Conservation (phyloP, 1,139 yeast species). For the Kodamaea alishanica region DNA sequence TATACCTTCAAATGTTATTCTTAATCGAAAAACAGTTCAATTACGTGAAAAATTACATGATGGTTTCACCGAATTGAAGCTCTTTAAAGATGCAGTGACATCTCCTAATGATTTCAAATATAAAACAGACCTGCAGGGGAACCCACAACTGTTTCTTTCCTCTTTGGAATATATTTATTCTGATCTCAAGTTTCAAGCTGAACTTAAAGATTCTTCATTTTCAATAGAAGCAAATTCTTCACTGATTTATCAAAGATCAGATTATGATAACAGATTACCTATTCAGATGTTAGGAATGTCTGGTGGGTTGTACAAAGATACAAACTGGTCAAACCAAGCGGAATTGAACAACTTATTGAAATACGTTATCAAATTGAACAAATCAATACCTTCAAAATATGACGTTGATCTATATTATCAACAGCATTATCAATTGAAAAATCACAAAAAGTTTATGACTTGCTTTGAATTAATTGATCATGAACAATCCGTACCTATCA, state of each 20-base stretch:
- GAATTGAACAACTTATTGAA: conserved; percentile 30
- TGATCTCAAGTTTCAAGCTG: conserved; percentile 59
- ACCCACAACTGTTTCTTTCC: conserved; percentile 35
- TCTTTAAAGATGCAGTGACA: conserved; percentile 5
- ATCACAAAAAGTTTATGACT: conserved; percentile 21
- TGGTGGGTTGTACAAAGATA: conserved; percentile 8
- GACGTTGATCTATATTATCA: conserved; percentile 16
- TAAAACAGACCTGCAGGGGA: conserved; percentile 1
- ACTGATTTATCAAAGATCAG: conserved; percentile 6
- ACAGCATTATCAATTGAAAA: conserved; percentile 7
- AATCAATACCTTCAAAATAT: conserved; percentile 9
- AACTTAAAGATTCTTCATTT: conserved; percentile 27
- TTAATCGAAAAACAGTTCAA: conserved; percentile 47
- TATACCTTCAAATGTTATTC: conserved; percentile 52
- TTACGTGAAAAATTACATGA: conserved; percentile 47
- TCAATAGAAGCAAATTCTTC: conserved; percentile 6
- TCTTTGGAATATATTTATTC: conserved; percentile 61
- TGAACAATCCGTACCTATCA: conserved; percentile 5
- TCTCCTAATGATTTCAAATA: not conserved
- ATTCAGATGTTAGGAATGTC: conserved; percentile 19
- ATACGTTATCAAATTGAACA: conserved; percentile 30
- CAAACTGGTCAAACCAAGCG: conserved; percentile 33
- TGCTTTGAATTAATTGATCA: conserved; percentile 26
- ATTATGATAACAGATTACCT: conserved; percentile 7
- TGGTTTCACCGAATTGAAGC: conserved; percentile 36